These are phyloP conservation scores for Eimeria falciformis DNA, from an alignment of 169 alveolate species.

Conservation along the genomic window DNA sequence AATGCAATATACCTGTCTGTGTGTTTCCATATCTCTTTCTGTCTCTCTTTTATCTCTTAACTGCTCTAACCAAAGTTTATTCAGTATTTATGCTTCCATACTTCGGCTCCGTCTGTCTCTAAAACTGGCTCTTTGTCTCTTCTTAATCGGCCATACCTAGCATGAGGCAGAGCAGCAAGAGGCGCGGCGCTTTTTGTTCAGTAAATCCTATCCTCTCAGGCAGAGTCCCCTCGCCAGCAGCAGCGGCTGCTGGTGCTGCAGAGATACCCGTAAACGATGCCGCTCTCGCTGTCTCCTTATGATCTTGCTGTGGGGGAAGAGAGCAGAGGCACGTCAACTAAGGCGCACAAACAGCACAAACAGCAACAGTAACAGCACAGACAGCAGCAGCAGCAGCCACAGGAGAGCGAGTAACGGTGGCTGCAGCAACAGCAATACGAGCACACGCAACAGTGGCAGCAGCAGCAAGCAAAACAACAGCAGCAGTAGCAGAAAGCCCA, in stretches of 20 bases:
- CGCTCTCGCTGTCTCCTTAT: background rate
- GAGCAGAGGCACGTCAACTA: conserved; percentile 57
- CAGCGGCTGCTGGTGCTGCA: conserved; percentile 5
- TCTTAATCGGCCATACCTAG: too few relatives aligned
- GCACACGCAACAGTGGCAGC: conserved; percentile 1
- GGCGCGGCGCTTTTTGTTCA: conserved; percentile 34
- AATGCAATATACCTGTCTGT: too few relatives aligned
- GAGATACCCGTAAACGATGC: background rate
- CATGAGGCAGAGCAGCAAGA: conserved; percentile 60
- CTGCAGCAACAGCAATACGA: conserved; percentile 11
- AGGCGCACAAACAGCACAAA: background rate
- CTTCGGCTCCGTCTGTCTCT: too few relatives aligned
- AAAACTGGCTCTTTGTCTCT: too few relatives aligned
- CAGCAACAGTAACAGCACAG: too few relatives aligned
- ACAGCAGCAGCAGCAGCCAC: too few relatives aligned
- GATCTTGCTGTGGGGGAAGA: conserved; percentile 9
- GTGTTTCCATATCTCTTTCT: too few relatives aligned
- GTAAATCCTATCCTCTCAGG: conserved; percentile 23
- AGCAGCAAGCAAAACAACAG: background rate
- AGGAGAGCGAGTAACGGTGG: too few relatives aligned
- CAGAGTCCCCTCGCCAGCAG: conserved; percentile 33
- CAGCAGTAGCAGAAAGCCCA: conserved; percentile 2
- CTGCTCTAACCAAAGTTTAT: too few relatives aligned
- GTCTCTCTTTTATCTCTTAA: too few relatives aligned
- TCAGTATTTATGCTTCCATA: too few relatives aligned